Percentiles rank a stretch among this genome's conserved stretches.
Conservation (phyloP, 768 basidiomycete genomes). For the Nevesoporus exiguus region DNA sequence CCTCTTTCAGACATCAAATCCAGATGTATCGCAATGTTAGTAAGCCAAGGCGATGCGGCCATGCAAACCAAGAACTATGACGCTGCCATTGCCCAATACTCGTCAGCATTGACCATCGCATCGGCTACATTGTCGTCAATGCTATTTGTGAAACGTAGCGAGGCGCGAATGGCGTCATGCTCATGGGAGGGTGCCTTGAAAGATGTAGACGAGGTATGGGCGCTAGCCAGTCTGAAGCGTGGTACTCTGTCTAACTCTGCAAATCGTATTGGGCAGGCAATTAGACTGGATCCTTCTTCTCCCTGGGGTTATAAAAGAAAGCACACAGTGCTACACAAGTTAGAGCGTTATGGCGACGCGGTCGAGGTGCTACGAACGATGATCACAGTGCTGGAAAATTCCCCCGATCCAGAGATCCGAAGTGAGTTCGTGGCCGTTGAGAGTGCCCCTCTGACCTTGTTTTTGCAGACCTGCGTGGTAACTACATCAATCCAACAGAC, state of each 20-base stretch:
- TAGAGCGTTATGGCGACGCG: slow-evolving; percentile 13
- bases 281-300: slow-evolving; percentile 7
- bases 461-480: slow-evolving; percentile 3
- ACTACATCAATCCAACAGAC: slow-evolving; percentile 12
- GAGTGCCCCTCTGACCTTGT: background rate
- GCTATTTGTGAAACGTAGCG: slow-evolving; percentile 15
- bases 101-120: slow-evolving; percentile 5
- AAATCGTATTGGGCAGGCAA: slow-evolving; percentile 5
- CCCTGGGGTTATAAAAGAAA: slow-evolving; percentile 16
- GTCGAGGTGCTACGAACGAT: slow-evolving; percentile 5
- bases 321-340: slow-evolving; percentile 9
- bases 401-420: slow-evolving; percentile 7
- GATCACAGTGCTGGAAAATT: slow-evolving; percentile 11
- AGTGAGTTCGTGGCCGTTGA: background rate
- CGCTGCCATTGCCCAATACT: slow-evolving; percentile 9
- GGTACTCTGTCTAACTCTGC: background rate
- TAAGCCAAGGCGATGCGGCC: slow-evolving; percentile 10
- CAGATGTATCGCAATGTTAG: background rate
- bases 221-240: background rate
- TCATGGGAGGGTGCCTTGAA: slow-evolving; percentile 12
- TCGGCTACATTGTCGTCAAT: background rate
- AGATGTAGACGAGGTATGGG: slow-evolving; percentile 19
- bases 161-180: slow-evolving; percentile 1
- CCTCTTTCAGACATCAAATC: slow-evolving; percentile 7
- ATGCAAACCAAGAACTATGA: slow-evolving; percentile 1